These are phyloP conservation scores for Crassisporium funariophilum DNA, from an alignment of 768 basidiomycete species.

Conservation along the genomic window DNA sequence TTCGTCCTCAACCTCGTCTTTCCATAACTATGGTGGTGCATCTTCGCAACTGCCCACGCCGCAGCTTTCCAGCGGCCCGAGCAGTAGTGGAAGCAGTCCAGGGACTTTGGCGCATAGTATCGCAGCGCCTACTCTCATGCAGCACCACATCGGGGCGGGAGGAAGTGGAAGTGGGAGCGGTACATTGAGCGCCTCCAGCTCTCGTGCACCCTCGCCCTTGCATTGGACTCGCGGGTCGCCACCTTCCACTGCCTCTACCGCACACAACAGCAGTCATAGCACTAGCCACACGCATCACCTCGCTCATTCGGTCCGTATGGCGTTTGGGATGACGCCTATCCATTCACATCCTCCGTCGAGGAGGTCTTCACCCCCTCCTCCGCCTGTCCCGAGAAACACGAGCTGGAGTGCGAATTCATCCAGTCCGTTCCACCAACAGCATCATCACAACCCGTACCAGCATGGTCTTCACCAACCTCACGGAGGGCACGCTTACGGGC, in stretches of 20 bases:
- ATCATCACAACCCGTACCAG: conserved; percentile 1
- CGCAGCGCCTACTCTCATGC: conserved; percentile 8
- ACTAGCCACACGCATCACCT: conserved; percentile 59
- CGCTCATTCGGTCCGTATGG: conserved; percentile 81
- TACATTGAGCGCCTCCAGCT: conserved; percentile 50
- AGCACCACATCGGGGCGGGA: conserved; percentile 10
- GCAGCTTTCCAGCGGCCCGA: conserved; percentile 64
- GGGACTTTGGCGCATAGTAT: conserved; percentile 45
- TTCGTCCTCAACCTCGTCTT: conserved; percentile 13
- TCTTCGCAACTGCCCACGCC: conserved; percentile 52
- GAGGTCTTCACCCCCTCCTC: conserved; percentile 37
- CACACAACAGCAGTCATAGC: conserved; percentile 22
- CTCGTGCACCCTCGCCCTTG: conserved; percentile 63
- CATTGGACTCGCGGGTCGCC: conserved; percentile 37
- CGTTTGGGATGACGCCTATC: conserved; percentile 93
- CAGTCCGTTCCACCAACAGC: conserved; percentile 15
- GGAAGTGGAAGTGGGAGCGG: conserved; percentile 26
- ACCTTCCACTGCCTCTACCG: conserved; percentile 18
- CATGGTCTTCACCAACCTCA: background rate
- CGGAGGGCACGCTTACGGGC: too few species aligned
- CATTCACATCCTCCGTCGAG: conserved; percentile 34
- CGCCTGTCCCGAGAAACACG: conserved; percentile 22
- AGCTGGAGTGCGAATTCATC: conserved; percentile 25
- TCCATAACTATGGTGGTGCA: conserved; percentile 14
- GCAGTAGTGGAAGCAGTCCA: conserved; percentile 66